phyloP scores from a whole-genome alignment of 2,329 filamentous ascomycete genomes.

The Phyllosticta capitalensis region DNA sequence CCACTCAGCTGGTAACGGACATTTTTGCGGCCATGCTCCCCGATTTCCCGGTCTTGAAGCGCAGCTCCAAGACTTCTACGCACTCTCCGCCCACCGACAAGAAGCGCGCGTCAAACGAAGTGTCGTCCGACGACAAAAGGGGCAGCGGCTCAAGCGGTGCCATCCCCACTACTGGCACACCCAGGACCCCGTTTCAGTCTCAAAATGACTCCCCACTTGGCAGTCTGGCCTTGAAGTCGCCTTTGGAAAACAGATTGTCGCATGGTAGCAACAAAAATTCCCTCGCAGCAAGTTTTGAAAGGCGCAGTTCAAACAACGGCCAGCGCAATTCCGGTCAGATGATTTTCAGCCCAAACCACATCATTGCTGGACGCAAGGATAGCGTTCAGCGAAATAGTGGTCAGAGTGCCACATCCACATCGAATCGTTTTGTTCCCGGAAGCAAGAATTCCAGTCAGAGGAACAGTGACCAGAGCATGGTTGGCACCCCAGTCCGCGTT shows the following conservation, averaged over 20 bases:
- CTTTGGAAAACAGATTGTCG: not conserved
- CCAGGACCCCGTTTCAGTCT: not conserved
- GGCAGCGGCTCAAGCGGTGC: not conserved
- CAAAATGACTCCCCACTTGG: not conserved
- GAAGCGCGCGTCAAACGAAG: not conserved
- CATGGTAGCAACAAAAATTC: not conserved
- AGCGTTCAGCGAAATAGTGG: too few relatives aligned
- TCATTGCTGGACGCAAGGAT: too few relatives aligned
- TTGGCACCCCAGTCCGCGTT: not conserved
- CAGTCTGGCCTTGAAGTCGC: not conserved
- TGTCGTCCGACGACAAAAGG: not conserved
- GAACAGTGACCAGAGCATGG: not conserved
- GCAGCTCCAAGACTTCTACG: not conserved
- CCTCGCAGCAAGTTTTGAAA: not conserved
- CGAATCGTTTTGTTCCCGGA: too few relatives aligned
- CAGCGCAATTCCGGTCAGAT: not conserved
- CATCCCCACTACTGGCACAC: not conserved
- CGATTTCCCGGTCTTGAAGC: not conserved
- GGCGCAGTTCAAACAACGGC: not conserved
- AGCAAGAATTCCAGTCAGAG: not conserved
- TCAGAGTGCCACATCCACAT: too few relatives aligned
- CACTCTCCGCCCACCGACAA: not conserved
- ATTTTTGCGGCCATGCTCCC: not conserved
- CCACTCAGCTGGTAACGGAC: not conserved
- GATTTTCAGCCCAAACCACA: not conserved